A percentile compares a stretch with the other conserved stretches of the same genome.
These are phyloP conservation scores for Trichoderma breve DNA, from an alignment of 2,329 filamentous ascomycete species.

Conservation along the genomic window DNA sequence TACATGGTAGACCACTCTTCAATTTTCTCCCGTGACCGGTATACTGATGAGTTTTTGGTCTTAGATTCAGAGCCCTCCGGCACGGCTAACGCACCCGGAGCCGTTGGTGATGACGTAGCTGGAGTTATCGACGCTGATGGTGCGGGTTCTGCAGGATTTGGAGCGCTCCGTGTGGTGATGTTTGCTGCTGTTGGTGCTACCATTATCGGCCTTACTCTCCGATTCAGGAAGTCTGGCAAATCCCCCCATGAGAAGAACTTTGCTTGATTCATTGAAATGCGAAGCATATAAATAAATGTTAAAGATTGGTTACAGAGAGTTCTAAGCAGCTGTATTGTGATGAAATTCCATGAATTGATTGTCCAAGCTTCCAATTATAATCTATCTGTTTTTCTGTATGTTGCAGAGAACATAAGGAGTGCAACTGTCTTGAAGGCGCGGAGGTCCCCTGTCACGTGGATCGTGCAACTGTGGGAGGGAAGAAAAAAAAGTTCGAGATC, in stretches of 20 bases:
- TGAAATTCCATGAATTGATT: neutral
- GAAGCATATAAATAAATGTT: neutral
- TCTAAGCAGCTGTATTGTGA: neutral
- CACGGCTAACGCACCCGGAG: slow-evolving; percentile 24
- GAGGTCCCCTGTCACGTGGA: slow-evolving; percentile 2
- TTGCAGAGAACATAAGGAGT: neutral
- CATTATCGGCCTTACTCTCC: slow-evolving; percentile 44
- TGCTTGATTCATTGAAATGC: slow-evolving; percentile 32
- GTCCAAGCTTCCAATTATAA: neutral
- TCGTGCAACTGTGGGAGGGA: neutral
- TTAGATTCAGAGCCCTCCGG: slow-evolving; percentile 31
- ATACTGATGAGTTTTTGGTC: slow-evolving; percentile 36
- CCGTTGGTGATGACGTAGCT: slow-evolving; percentile 17
- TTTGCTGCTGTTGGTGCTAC: slow-evolving; percentile 48
- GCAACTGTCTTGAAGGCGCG: neutral
- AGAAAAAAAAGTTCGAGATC: neutral
- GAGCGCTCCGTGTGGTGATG: slow-evolving; percentile 50
- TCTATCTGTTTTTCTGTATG: neutral
- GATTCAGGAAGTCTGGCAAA: slow-evolving; percentile 36
- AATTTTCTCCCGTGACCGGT: slow-evolving; percentile 28
- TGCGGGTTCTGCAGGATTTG: slow-evolving; percentile 30
- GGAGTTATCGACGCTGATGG: neutral
- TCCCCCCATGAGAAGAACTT: slow-evolving; percentile 44
- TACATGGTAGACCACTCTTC: slow-evolving; percentile 23
- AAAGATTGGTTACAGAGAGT: neutral